A percentile compares a stretch with the other conserved stretches of the same genome.
Conservation (phyloP, 768 basidiomycete species). For the Leccinum subtestaceum region DNA sequence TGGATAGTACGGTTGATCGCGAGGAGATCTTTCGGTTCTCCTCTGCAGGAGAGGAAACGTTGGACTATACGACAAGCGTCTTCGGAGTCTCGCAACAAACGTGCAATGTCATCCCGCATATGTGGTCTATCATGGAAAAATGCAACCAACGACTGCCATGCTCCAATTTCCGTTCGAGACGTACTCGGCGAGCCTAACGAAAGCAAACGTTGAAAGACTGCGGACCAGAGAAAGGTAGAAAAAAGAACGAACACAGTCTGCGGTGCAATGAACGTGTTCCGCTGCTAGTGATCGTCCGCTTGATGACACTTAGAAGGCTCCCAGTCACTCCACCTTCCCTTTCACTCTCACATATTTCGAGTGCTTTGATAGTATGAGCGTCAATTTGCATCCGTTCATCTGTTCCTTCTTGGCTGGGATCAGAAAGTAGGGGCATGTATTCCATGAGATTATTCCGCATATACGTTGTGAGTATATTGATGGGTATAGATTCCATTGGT, state of each 20-base stretch:
- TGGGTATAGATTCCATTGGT: conserved; percentile 51
- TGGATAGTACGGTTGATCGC: conserved; percentile 61
- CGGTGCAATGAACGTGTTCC: conserved; percentile 73
- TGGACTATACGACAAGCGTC: conserved; percentile 78
- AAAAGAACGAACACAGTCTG: conserved; percentile 64
- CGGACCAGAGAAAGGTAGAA: neutral
- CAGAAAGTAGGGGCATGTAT: conserved; percentile 64
- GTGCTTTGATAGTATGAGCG: conserved; percentile 82
- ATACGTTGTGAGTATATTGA: conserved; percentile 61
- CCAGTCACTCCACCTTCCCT: conserved; percentile 73
- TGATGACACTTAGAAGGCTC: conserved; percentile 70
- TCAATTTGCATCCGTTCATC: conserved; percentile 82
- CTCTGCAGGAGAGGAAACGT: conserved; percentile 67
- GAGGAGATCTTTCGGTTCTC: conserved; percentile 62
- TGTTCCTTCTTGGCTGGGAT: conserved; percentile 54
- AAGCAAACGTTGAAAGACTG: conserved; percentile 15
- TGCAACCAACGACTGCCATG: conserved; percentile 74
- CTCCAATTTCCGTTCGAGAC: conserved; percentile 65
- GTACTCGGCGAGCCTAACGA: conserved; percentile 79
- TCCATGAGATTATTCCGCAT: conserved; percentile 70
- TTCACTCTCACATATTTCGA: conserved; percentile 76
- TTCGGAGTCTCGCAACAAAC: conserved; percentile 53
- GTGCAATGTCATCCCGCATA: conserved; percentile 61
- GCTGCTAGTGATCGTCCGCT: conserved; percentile 73
- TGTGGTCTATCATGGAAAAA: conserved; percentile 62